Base-by-base conservation (phyloP, 1,139 yeast species). In the Nadsonia starkeyi-henricii region DNA sequence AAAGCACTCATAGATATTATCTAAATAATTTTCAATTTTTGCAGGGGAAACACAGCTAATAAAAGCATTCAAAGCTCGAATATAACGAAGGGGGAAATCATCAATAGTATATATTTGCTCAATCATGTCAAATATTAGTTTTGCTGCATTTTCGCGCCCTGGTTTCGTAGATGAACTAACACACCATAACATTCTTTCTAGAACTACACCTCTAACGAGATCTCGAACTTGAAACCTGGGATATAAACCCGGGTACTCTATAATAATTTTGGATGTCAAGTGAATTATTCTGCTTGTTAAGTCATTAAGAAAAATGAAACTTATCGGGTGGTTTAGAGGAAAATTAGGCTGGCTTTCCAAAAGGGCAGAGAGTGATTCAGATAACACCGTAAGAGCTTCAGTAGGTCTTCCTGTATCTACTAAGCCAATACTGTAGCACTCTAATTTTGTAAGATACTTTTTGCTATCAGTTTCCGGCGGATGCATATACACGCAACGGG, bases 401-500 rank as follows among this genome's bases (percentile, higher is more conserved):
- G 39, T 23, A 3, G 44, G 36, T 9, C 33, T 19, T 12, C 33
- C 42, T 2, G 20, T 5, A 28, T 47, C 52, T 13, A 23, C 43
- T 20, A 52, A 30, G 1, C 51, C 45, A 18, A 49, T n/a, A 20
- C 43, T 30, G 8, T 50, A 44, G 17, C 52, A 23, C 30, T 48
- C 50, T 8, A 48, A 15, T 43, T 50, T 52, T 26, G 45, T 23
- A 4, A 43, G 41, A 7, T 47, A 44, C 17, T 41, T 30, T 4
- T 47, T 45, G 3, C 30, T 17, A 2, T 26, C 23, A 15, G 48
- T 43, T 2, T 43, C 37, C 19, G 42, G 45, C 12, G 48, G 39
- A 28, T 49, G 46, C 15, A 51, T 43, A n/a, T 49, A 53, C n/a
- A 52, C 46, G 26, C 47, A 44, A 37, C 47, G 48, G 15, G 52